These are phyloP conservation scores for Verticillium longisporum DNA, from an alignment of 2,329 filamentous ascomycete genomes.

Conservation along the genomic window DNA sequence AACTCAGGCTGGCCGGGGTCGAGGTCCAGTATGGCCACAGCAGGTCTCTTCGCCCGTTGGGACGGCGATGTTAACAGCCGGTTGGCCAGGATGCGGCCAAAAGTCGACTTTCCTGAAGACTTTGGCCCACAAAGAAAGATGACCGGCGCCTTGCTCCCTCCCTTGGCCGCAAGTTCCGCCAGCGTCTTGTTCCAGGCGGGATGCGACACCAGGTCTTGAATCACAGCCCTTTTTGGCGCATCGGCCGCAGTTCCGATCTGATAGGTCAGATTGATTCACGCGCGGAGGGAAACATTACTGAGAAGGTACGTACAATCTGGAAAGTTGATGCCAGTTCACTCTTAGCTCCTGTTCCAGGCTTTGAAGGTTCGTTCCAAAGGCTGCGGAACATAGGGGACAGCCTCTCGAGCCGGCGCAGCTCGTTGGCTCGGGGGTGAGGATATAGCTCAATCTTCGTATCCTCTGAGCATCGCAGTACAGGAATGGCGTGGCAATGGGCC, in stretches of 20 bases:
- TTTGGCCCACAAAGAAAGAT: conserved; percentile 64
- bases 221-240: conserved; percentile 36
- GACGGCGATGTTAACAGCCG: conserved; percentile 45
- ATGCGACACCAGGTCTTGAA: conserved; percentile 50
- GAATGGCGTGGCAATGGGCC: conserved; percentile 62
- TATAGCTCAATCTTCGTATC: conserved; percentile 47
- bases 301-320: conserved; percentile 36
- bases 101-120: conserved; percentile 70
- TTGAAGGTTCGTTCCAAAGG: conserved; percentile 52
- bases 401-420: conserved; percentile 45
- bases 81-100: conserved; percentile 61
- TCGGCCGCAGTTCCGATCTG: conserved; percentile 50
- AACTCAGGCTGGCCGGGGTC: conserved; percentile 76
- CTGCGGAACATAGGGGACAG: conserved; percentile 61
- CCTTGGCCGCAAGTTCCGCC: conserved; percentile 34
- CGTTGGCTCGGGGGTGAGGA: conserved; percentile 39
- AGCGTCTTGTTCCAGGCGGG: conserved; percentile 56
- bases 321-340: conserved; percentile 29
- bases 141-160: conserved; percentile 26
- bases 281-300: conserved; percentile 1
- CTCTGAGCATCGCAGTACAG: conserved; percentile 52
- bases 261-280: conserved; percentile 12
- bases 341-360: conserved; percentile 11
- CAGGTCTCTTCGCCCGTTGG: background rate
- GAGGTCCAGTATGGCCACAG: conserved; percentile 55